phyloP scores from a whole-genome alignment of 306 rosid genomes.

The Rosa lucieae region DNA sequence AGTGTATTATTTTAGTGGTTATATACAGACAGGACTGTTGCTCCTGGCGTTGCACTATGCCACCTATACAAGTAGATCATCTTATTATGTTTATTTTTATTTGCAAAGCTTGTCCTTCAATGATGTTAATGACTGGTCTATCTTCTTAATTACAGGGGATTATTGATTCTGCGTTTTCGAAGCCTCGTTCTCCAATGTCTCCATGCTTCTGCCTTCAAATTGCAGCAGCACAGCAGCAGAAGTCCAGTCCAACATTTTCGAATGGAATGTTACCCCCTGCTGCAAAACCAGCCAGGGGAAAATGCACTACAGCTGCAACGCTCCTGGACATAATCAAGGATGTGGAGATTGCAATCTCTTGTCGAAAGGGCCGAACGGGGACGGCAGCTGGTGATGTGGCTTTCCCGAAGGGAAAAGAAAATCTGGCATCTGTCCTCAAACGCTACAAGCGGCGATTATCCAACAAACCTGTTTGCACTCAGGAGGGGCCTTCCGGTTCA shows the following conservation, averaged over 20 bases:
- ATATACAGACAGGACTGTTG: not conserved
- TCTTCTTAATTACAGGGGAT: slow-evolving; percentile 53
- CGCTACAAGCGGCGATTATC: slow-evolving; percentile 85
- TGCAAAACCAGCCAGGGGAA: slow-evolving; percentile 74
- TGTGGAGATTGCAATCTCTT: slow-evolving; percentile 76
- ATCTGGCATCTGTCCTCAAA: slow-evolving; percentile 88
- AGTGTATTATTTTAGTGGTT: not conserved
- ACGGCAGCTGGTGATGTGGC: slow-evolving; percentile 98
- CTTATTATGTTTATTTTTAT: not conserved
- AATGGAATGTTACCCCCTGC: slow-evolving; percentile 87
- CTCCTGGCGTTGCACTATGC: slow-evolving; percentile 1
- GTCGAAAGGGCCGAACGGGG: slow-evolving; percentile 86
- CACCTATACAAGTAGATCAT: not conserved
- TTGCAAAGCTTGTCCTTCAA: slow-evolving; percentile 13
- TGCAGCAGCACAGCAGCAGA: slow-evolving; percentile 56
- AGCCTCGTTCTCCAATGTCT: slow-evolving; percentile 65
- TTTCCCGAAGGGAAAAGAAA: slow-evolving; percentile 90
- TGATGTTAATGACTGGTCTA: slow-evolving; percentile 7
- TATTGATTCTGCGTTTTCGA: slow-evolving; percentile 71
- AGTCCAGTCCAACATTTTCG: slow-evolving; percentile 63
- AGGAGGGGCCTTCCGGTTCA: slow-evolving; percentile 37
- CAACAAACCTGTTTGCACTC: slow-evolving; percentile 49
- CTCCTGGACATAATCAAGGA: slow-evolving; percentile 77
- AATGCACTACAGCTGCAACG: slow-evolving; percentile 62
- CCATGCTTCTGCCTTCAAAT: slow-evolving; percentile 94